phyloP scores from a whole-genome alignment of 2,329 filamentous ascomycete genomes.

The Monilinia fructicola region DNA sequence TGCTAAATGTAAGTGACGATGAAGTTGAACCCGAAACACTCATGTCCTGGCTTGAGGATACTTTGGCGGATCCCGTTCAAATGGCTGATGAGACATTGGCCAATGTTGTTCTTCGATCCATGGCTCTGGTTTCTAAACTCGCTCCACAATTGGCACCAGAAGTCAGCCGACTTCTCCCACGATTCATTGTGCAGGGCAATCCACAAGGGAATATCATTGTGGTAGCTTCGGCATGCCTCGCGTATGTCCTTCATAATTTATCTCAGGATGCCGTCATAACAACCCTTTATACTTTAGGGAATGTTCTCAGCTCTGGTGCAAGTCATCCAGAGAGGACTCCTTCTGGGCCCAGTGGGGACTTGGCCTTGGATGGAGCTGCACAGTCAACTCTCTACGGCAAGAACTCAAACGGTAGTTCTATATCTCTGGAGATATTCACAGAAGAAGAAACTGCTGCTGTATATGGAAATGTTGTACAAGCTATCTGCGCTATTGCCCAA shows the following conservation, averaged over 20 bases:
- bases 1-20: conserved; percentile 70
- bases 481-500: conserved; percentile 85
- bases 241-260: conserved; percentile 74
- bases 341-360: conserved; percentile 49
- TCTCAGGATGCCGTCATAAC: conserved; percentile 94
- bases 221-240: conserved; percentile 81
- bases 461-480: conserved; percentile 88
- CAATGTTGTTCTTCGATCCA: conserved; percentile 72
- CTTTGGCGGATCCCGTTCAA: conserved; percentile 73
- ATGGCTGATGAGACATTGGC: conserved; percentile 80
- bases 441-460: conserved; percentile 77
- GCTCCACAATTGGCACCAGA: conserved; percentile 71
- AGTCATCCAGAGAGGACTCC: conserved; percentile 47
- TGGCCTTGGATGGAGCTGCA: conserved; percentile 51
- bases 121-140: conserved; percentile 77
- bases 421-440: conserved; percentile 72
- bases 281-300: conserved; percentile 93
- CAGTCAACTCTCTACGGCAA: conserved; percentile 53
- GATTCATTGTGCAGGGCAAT: conserved; percentile 83
- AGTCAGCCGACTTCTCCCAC: conserved; percentile 75
- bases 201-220: conserved; percentile 67
- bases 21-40: conserved; percentile 76
- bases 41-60: conserved; percentile 81
- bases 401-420: conserved; percentile 69
- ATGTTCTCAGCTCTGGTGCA: conserved; percentile 77